phyloP scores from a whole-genome alignment of 1,284 basidiomycete species.

The Psilocybe mexicana region DNA sequence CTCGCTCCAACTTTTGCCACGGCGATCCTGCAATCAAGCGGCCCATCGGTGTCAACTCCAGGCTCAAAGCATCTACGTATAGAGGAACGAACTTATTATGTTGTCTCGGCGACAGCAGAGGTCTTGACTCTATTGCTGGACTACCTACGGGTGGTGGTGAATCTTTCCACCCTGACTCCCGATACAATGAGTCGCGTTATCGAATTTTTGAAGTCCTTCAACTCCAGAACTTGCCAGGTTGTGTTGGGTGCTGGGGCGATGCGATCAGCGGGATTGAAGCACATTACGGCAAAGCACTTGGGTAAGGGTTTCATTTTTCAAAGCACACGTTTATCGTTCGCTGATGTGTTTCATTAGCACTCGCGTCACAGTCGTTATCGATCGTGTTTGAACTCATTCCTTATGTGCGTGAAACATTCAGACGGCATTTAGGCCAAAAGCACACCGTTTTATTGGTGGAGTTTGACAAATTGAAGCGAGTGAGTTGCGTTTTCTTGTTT shows the following conservation, averaged over 20 bases:
- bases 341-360: constrained; percentile 49
- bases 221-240: constrained; percentile 97
- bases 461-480: constrained; percentile 97
- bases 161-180: constrained; percentile 86
- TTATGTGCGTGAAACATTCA: constrained; percentile 92
- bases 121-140: constrained; percentile 79
- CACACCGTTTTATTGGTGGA: constrained; percentile 97
- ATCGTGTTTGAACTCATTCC: constrained; percentile 96
- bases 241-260: constrained; percentile 98
- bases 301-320: constrained; percentile 47
- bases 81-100: constrained; percentile 82
- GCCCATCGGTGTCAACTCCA: background rate
- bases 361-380: constrained; percentile 94
- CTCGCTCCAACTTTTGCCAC: constrained; percentile 15
- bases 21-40: constrained; percentile 10
- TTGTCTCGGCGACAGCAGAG: constrained; percentile 85
- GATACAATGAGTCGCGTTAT: constrained; percentile 94
- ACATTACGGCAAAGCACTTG: constrained; percentile 97
- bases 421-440: constrained; percentile 88
- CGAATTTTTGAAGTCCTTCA: constrained; percentile 97
- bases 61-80: constrained; percentile 62
- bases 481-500: constrained; percentile 37
- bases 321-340: background rate
- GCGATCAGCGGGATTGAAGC: constrained; percentile 95
- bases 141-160: constrained; percentile 88